Conservation (phyloP, 352 stramenopile species). For the Pythium sp. region DNA sequence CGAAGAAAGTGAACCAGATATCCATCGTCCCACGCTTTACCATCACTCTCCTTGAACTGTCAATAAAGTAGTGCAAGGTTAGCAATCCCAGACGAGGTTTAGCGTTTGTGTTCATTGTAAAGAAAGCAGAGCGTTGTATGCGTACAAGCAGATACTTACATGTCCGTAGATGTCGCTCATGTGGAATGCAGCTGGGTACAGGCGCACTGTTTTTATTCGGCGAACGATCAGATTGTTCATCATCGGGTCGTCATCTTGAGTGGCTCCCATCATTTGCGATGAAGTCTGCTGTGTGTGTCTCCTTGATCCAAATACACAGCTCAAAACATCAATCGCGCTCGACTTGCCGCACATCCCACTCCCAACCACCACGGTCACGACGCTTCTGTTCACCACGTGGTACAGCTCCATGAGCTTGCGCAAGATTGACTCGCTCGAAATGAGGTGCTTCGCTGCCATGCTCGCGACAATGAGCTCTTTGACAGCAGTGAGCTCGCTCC, state of each 20-base stretch:
- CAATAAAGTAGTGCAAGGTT: background rate
- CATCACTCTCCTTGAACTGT: conserved; percentile 36
- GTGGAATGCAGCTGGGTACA: conserved; percentile 43
- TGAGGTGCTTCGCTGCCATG: conserved; percentile 26
- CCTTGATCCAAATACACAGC: conserved; percentile 26
- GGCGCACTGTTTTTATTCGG: conserved; percentile 28
- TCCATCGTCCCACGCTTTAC: conserved; percentile 50
- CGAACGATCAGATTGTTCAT: conserved; percentile 3
- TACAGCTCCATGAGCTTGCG: conserved; percentile 66
- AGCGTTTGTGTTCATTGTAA: background rate
- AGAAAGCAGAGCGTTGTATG: no score
- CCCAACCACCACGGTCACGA: conserved; percentile 51
- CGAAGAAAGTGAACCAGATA: conserved; percentile 59
- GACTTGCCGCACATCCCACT: conserved; percentile 57
- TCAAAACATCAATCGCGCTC: conserved; percentile 42
- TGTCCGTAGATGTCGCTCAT: conserved; percentile 51
- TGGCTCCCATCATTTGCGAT: background rate
- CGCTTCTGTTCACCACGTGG: conserved; percentile 32
- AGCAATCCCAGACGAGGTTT: background rate
- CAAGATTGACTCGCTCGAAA: conserved; percentile 39
- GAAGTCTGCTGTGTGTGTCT: background rate
- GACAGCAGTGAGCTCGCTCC: conserved; percentile 27
- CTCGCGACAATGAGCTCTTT: conserved; percentile 28
- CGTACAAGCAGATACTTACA: conserved; percentile 11
- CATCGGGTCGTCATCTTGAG: background rate